These are phyloP conservation scores for Glarea lozoyensis DNA, from an alignment of 495 filamentous ascomycete genomes.

Conservation along the genomic window DNA sequence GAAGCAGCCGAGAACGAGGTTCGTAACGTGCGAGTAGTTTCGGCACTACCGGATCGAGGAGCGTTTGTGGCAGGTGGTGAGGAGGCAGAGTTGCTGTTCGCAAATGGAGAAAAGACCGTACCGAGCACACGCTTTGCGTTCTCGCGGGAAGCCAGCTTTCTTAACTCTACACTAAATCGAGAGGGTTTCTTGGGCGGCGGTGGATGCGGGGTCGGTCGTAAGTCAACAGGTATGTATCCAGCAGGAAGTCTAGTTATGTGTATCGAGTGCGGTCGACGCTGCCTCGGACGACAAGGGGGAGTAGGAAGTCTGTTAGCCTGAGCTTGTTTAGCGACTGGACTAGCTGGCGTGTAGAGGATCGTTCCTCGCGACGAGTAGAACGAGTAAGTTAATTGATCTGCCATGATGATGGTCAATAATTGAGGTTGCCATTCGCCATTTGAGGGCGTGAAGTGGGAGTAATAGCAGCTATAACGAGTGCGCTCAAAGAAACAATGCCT, in stretches of 20 bases:
- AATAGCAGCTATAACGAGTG: not conserved
- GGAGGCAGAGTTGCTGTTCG: constrained; percentile 9
- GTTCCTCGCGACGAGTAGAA: constrained; percentile 13
- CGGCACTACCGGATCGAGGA: constrained; percentile 12
- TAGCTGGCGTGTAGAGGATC: constrained; percentile 13
- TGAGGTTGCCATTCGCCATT: not conserved
- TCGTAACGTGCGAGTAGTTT: not conserved
- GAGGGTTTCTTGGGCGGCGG: constrained; percentile 19
- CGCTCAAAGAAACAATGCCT: not conserved
- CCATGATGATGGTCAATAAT: constrained; percentile 14
- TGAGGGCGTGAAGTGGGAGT: not conserved
- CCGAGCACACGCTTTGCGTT: constrained; percentile 26
- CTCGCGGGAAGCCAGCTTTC: constrained; percentile 29
- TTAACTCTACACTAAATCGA: constrained; percentile 19
- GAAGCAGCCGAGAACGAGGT: constrained; percentile 11
- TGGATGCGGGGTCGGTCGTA: constrained; percentile 26
- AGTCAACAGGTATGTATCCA: constrained; percentile 39
- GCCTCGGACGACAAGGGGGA: constrained; percentile 40
- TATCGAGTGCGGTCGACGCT: constrained; percentile 43
- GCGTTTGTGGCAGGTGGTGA: constrained; percentile 15
- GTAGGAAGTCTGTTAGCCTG: constrained; percentile 23
- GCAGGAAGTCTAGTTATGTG: constrained; percentile 46
- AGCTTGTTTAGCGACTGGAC: not conserved
- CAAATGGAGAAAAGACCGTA: constrained; percentile 23
- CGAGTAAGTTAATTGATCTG: constrained; percentile 7